Conservation (phyloP, 352 stramenopile genomes). For the Globisporangium sylvaticum region DNA sequence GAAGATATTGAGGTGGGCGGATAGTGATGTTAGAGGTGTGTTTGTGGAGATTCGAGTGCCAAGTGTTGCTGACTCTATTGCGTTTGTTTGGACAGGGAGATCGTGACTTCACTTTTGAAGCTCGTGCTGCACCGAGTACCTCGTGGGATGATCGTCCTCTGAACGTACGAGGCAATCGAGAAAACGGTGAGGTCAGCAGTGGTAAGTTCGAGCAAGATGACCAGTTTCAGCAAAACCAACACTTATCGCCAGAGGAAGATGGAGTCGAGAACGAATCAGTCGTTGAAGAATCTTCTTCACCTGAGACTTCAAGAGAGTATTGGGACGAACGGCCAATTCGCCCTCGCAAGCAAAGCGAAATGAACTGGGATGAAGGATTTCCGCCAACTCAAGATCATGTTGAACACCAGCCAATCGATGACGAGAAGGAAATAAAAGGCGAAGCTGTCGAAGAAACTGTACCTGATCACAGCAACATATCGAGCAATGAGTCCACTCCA, state of each 20-base stretch:
- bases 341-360: neutral
- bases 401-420: neutral
- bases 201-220: neutral
- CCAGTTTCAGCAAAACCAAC: neutral
- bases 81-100: neutral
- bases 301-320: neutral
- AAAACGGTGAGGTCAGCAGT: neutral
- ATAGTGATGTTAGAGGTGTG: neutral
- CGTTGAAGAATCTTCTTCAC: neutral
- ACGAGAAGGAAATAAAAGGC: neutral
- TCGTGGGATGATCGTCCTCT: slow-evolving; percentile 14
- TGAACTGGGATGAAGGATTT: neutral
- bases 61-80: neutral
- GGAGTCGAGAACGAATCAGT: neutral
- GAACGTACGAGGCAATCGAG: slow-evolving; percentile 2
- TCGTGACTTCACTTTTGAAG: too few relatives aligned
- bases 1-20: neutral
- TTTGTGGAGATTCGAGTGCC: neutral
- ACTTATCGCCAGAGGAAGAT: slow-evolving; percentile 2
- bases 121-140: neutral
- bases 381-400: neutral
- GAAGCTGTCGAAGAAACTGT: neutral
- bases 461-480: neutral
- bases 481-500: neutral
- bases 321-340: slow-evolving; percentile 21